phyloP scores from a whole-genome alignment of 2,329 filamentous ascomycete species.

The Aspergillus sp. region DNA sequence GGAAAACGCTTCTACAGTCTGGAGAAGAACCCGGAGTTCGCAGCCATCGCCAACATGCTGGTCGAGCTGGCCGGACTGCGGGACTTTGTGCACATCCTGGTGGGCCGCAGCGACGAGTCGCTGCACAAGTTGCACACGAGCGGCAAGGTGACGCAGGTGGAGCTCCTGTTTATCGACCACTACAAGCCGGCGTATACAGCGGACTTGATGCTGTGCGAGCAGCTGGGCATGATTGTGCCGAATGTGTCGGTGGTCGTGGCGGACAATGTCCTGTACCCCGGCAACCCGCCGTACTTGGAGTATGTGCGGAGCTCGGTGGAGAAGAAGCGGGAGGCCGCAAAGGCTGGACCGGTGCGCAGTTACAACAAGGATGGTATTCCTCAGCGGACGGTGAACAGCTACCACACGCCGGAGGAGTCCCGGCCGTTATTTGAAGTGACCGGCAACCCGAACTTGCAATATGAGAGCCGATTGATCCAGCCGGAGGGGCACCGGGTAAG shows the following conservation, averaged over 20 bases:
- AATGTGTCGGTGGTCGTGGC: constrained; percentile 48
- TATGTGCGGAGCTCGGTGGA: constrained; percentile 66
- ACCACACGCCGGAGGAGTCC: constrained; percentile 24
- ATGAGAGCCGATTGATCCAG: constrained; percentile 52
- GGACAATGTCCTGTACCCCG: constrained; percentile 45
- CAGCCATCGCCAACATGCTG: constrained; percentile 65
- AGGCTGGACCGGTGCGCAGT: constrained; percentile 19
- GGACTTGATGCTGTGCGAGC: constrained; percentile 75
- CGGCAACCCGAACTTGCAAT: constrained; percentile 64
- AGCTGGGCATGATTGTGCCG: constrained; percentile 60
- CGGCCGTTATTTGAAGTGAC: constrained; percentile 26
- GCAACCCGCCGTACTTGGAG: constrained; percentile 49
- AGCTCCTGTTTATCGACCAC: constrained; percentile 77
- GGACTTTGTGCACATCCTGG: constrained; percentile 66
- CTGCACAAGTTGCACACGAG: constrained; percentile 58
- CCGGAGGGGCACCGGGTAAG: constrained; percentile 27
- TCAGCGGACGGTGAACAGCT: constrained; percentile 15
- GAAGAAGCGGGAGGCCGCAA: constrained; percentile 54
- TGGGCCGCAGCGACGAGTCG: constrained; percentile 66
- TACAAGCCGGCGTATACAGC: constrained; percentile 72
- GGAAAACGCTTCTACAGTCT: constrained; percentile 68
- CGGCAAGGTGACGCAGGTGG: constrained; percentile 58
- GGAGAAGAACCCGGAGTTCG: constrained; percentile 72
- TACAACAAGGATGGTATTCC: constrained; percentile 21
- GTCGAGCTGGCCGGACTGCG: constrained; percentile 71